phyloP scores from a whole-genome alignment of 1,284 basidiomycete genomes.

The Laetiporus sulphureus region DNA sequence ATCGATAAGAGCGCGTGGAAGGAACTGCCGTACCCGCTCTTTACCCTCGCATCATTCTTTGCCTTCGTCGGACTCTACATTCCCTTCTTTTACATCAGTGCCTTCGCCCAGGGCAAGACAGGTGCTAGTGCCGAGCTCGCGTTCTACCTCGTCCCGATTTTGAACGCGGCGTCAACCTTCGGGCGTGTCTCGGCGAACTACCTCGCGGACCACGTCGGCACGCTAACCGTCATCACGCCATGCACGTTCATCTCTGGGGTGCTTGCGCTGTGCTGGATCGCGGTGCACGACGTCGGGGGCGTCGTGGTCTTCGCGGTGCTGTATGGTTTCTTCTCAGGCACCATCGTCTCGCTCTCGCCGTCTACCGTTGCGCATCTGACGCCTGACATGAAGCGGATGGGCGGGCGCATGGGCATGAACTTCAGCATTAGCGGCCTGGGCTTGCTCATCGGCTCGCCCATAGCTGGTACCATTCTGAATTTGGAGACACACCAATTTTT shows the following conservation, averaged over 20 bases:
- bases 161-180: slow-evolving; percentile 13
- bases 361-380: slow-evolving; percentile 4
- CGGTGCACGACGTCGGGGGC: slow-evolving; percentile 12
- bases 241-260: slow-evolving; percentile 7
- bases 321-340: slow-evolving; percentile 23
- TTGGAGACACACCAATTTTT: slow-evolving; percentile 3
- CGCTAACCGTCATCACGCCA: slow-evolving; percentile 16
- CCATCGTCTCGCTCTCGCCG: slow-evolving; percentile 6
- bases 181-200: slow-evolving; percentile 16
- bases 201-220: slow-evolving; percentile 16
- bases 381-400: slow-evolving; percentile 4
- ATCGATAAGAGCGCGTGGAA: slow-evolving; percentile 3
- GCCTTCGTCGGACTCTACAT: slow-evolving; percentile 8
- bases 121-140: slow-evolving; percentile 3
- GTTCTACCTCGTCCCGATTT: slow-evolving; percentile 15
- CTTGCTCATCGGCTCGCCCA: slow-evolving; percentile 9
- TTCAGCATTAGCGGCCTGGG: slow-evolving; percentile 7
- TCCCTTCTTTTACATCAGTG: slow-evolving; percentile 9
- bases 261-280: slow-evolving; percentile 19
- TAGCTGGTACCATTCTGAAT: slow-evolving; percentile 8
- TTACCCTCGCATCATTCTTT: slow-evolving; percentile 3
- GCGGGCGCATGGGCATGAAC: slow-evolving; percentile 9
- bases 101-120: slow-evolving; percentile 2
- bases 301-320: slow-evolving; percentile 16
- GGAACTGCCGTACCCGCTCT: slow-evolving; percentile 6